These are phyloP conservation scores for Trametes elegans DNA, from an alignment of 768 basidiomycete species.

Conservation along the genomic window DNA sequence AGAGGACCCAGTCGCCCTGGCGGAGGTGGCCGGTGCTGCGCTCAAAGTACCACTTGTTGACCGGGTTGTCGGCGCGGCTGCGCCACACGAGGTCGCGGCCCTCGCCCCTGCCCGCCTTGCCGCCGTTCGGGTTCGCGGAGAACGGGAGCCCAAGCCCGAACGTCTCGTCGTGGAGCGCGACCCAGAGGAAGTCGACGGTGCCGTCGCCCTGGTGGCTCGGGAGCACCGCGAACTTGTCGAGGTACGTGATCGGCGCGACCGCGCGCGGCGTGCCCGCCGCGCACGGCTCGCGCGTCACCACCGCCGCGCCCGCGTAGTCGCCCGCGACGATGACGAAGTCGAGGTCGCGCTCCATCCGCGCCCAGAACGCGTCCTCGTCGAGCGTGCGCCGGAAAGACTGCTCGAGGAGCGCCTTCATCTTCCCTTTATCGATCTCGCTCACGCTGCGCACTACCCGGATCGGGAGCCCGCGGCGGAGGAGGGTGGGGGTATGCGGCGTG, in stretches of 20 bases:
- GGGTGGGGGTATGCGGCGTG: conserved; percentile 88
- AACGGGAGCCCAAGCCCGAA: conserved; percentile 93
- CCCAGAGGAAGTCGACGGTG: conserved; percentile 99
- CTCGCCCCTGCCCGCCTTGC: conserved; percentile 83
- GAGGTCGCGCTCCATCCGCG: conserved; percentile 68
- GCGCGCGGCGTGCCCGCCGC: conserved; percentile 29
- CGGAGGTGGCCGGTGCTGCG: conserved; percentile 88
- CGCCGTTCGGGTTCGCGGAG: conserved; percentile 94
- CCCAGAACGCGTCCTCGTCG: conserved; percentile 72
- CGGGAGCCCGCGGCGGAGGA: conserved; percentile 85
- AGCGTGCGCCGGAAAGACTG: conserved; percentile 79
- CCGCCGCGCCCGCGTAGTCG: conserved; percentile 92
- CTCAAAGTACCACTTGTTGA: conserved; percentile 99
- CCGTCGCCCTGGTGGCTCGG: conserved; percentile 96
- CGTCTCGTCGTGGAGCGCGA: conserved; percentile 96
- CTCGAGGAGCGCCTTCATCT: conserved; percentile 82
- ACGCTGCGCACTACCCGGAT: conserved; percentile 75
- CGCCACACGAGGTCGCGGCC: conserved; percentile 98
- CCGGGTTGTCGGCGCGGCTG: conserved; percentile 86
- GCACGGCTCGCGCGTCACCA: conserved; percentile 68
- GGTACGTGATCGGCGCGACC: conserved; percentile 69
- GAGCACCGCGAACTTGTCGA: conserved; percentile 98
- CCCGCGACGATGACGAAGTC: conserved; percentile 95
- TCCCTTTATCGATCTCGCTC: conserved; percentile 68
- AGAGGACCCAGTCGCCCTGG: conserved; percentile 86